Conservation (phyloP, 2,329 filamentous ascomycete species). For the Scedosporium dehoogii region DNA sequence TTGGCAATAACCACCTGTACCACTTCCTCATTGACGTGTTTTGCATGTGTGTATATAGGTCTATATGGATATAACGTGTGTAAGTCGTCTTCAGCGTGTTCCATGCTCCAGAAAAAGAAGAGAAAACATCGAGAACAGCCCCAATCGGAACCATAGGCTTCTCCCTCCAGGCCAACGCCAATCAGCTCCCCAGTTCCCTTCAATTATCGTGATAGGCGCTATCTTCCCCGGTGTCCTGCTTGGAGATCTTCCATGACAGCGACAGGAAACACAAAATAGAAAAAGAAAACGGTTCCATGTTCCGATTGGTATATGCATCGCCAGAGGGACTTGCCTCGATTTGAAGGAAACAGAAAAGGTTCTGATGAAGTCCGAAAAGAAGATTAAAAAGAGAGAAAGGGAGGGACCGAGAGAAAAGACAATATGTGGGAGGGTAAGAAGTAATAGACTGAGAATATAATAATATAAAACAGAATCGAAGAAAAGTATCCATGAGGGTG, state of each 20-base stretch:
- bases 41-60: slow-evolving; percentile 1
- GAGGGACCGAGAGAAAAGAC: too few species aligned
- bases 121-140: background rate
- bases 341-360: background rate
- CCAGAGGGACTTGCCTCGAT: background rate
- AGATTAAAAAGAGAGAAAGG: slow-evolving; percentile 4
- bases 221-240: background rate
- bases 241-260: background rate
- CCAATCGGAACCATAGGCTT: background rate
- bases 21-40: background rate
- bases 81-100: background rate
- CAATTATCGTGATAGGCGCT: background rate
- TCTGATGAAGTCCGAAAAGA: background rate
- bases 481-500: background rate
- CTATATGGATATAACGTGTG: slow-evolving; percentile 2
- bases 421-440: slow-evolving; percentile 8
- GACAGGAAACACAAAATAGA: background rate
- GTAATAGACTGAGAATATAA: slow-evolving; percentile 1
- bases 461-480: background rate
- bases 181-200: too few species aligned
- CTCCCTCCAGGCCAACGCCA: too few species aligned
- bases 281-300: background rate
- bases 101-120: background rate
- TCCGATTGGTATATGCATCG: background rate
- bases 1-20: background rate